A percentile compares a stretch with the other conserved stretches of the same genome.
These are phyloP conservation scores for Ensete ventricosum DNA, from an alignment of 176 grass and related monocot genomes.

Conservation along the genomic window DNA sequence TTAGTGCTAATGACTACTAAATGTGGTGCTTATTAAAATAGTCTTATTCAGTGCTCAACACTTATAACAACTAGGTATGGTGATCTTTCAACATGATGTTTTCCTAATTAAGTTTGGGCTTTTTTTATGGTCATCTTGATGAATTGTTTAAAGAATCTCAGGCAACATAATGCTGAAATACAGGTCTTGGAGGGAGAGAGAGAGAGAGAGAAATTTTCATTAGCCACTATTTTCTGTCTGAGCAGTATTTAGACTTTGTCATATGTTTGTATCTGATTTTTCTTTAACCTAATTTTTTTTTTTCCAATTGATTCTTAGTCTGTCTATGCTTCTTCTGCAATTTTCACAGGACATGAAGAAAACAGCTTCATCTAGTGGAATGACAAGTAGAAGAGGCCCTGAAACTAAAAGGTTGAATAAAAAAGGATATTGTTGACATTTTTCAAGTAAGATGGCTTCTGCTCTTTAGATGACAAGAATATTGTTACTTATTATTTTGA, in stretches of 20 bases:
- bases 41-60: neutral
- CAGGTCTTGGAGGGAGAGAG: neutral
- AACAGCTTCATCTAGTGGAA: slow-evolving; percentile 26
- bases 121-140: neutral
- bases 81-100: neutral
- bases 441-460: neutral
- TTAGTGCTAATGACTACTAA: neutral
- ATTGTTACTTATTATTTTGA: slow-evolving; percentile 7
- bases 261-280: neutral
- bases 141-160: neutral
- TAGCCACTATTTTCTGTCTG: neutral
- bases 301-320: slow-evolving; percentile 11
- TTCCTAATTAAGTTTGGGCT: neutral
- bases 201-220: neutral
- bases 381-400: slow-evolving; percentile 32
- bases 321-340: slow-evolving; percentile 10
- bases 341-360: slow-evolving; percentile 26
- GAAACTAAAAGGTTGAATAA: slow-evolving; percentile 59
- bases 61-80: neutral
- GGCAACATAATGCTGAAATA: neutral
- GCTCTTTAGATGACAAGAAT: slow-evolving; percentile 2
- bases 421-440: neutral
- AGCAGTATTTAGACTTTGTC: neutral
- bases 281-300: neutral
- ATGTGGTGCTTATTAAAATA: neutral